Evolutionary conservation across 176 grass and related monocot genomes (phyloP).

Genomic region (Musa schizocarpa): DNA sequence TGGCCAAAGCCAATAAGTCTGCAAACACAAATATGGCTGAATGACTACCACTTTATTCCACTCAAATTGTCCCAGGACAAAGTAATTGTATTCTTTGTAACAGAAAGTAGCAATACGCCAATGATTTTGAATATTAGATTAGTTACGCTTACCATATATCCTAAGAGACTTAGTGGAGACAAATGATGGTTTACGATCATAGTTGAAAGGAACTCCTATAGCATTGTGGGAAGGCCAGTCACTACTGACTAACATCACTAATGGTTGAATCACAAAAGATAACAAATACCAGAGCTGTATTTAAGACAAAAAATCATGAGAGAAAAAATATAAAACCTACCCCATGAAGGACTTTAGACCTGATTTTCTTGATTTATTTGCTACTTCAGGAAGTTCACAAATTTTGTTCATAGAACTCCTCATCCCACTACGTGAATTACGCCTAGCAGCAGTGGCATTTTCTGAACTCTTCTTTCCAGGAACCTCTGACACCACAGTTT

Average conservation of each 20-base stretch:
- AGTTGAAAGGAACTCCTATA: no score
- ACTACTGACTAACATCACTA: no score
- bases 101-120: no score
- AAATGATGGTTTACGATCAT: no score
- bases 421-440: constrained; percentile 36
- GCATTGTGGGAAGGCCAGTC: no score
- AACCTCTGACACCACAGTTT: not conserved
- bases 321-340: constrained; percentile 22
- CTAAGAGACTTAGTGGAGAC: no score
- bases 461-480: constrained; percentile 50
- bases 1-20: constrained; percentile 53
- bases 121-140: no score
- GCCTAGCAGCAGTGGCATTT: constrained; percentile 27
- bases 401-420: constrained; percentile 75
- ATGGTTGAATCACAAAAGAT: not conserved
- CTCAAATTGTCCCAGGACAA: no score
- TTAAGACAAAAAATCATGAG: not conserved
- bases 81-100: no score
- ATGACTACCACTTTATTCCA: no score
- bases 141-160: no score
- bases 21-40: not conserved
- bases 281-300: not conserved
- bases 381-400: constrained; percentile 49
- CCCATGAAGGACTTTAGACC: constrained; percentile 66
- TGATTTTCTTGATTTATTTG: constrained; percentile 59